Percentiles rank a stretch among this genome's conserved stretches.
These are phyloP conservation scores for Crucihimalaya himalaica DNA, from an alignment of 345 rosid genomes.

Conservation along the genomic window DNA sequence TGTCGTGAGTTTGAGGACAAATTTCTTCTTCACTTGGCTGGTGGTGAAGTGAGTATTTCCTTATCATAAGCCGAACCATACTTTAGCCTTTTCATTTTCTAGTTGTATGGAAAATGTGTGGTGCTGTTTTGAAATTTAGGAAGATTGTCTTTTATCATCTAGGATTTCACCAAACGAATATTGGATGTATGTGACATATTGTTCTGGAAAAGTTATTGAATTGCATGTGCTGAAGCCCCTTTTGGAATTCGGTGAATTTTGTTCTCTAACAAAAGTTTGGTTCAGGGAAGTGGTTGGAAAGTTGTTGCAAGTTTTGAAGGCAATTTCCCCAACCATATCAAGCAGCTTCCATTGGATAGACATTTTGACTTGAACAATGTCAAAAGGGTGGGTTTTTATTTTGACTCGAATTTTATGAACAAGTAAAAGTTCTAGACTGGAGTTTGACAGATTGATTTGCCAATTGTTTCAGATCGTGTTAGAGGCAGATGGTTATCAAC, in stretches of 20 bases:
- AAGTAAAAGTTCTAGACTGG: not conserved
- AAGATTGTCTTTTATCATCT: constrained; percentile 1
- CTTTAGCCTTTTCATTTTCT: constrained; percentile 9
- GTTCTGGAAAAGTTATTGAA: not conserved
- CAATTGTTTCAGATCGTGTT: constrained; percentile 57
- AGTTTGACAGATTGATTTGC: constrained; percentile 26
- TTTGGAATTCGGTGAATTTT: not conserved
- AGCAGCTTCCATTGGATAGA: constrained; percentile 90
- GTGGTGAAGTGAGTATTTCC: constrained; percentile 80
- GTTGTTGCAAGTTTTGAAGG: constrained; percentile 97
- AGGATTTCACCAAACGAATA: not conserved
- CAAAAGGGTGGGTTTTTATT: constrained; percentile 64
- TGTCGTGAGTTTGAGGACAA: constrained; percentile 97
- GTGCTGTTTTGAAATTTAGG: not conserved
- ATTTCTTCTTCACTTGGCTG: constrained; percentile 79
- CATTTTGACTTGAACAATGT: constrained; percentile 88
- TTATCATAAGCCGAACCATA: too few relatives aligned
- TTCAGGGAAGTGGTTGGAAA: constrained; percentile 97
- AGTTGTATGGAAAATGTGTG: not conserved
- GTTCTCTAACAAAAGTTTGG: constrained; percentile 9
- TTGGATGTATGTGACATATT: not conserved
- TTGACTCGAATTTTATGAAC: not conserved
- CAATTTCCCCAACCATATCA: constrained; percentile 82
- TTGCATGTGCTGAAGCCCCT: not conserved
- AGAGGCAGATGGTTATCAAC: constrained; percentile 89